These are phyloP conservation scores for Penicillium chermesinum DNA, from an alignment of 495 filamentous ascomycete genomes.

Conservation along the genomic window DNA sequence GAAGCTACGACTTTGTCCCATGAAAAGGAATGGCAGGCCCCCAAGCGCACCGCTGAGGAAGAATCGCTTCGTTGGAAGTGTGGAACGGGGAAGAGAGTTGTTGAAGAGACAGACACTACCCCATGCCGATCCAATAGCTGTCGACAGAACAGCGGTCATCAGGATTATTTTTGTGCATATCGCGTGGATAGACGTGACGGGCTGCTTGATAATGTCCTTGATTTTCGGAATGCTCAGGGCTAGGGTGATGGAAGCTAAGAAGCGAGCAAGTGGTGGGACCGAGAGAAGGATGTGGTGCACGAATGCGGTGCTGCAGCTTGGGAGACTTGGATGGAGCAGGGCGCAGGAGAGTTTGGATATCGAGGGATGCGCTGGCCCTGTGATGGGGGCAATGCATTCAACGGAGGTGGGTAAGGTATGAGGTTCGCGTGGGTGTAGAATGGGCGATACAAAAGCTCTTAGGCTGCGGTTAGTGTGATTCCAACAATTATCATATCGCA, in stretches of 20 bases:
- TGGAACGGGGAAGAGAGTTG: conserved; percentile 62
- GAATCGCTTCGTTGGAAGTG: conserved; percentile 77
- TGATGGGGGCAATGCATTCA: conserved; percentile 66
- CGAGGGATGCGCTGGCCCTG: conserved; percentile 76
- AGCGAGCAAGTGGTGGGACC: conserved; percentile 70
- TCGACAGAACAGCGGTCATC: conserved; percentile 68
- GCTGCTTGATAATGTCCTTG: conserved; percentile 58
- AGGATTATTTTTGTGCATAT: conserved; percentile 60
- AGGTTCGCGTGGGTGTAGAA: conserved; percentile 68
- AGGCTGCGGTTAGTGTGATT: background rate
- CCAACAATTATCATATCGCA: too few species aligned
- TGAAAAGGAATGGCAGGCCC: conserved; percentile 70
- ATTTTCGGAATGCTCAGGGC: conserved; percentile 64
- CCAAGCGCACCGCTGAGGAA: conserved; percentile 82
- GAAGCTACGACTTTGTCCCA: conserved; percentile 57
- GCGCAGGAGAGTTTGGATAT: conserved; percentile 83
- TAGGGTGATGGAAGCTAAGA: conserved; percentile 66
- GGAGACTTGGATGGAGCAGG: conserved; percentile 80
- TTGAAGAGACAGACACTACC: conserved; percentile 84
- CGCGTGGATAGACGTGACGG: conserved; percentile 56
- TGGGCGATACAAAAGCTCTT: conserved; percentile 75
- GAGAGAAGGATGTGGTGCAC: conserved; percentile 74
- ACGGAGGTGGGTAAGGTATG: conserved; percentile 62
- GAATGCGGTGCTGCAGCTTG: conserved; percentile 81
- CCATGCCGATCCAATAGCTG: conserved; percentile 76